phyloP scores from a whole-genome alignment of 2,329 filamentous ascomycete genomes.

The Albophoma yamanashiensis region DNA sequence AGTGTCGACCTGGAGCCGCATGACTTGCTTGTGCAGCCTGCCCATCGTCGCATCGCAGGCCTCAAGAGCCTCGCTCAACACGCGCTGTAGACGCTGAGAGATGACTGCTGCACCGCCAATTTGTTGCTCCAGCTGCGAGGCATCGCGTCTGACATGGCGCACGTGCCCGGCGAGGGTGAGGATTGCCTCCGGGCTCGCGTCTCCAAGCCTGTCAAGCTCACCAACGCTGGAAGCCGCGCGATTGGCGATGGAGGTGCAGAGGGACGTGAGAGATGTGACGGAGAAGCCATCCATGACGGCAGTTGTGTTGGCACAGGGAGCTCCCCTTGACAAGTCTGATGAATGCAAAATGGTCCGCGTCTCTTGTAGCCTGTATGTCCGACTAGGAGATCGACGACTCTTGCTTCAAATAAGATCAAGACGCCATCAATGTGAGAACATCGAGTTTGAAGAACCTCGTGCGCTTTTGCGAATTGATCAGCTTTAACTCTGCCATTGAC shows the following conservation, averaged over 20 bases:
- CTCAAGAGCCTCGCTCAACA: constrained; percentile 14
- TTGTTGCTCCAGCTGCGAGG: constrained; percentile 10
- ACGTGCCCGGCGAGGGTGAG: neutral
- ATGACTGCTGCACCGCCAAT: constrained; percentile 14
- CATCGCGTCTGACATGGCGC: neutral
- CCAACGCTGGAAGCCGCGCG: constrained; percentile 15
- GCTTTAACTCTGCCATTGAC: neutral
- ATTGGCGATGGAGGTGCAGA: constrained; percentile 19
- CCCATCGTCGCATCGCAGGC: constrained; percentile 18
- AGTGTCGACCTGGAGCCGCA: constrained; percentile 17
- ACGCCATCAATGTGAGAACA: too few relatives aligned
- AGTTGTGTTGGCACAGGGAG: neutral
- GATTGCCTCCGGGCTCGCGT: neutral
- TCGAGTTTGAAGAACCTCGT: too few relatives aligned
- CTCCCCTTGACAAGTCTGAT: neutral
- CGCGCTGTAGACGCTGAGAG: constrained; percentile 17
- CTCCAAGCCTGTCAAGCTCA: constrained; percentile 9
- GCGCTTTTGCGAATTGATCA: neutral
- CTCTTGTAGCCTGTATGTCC: too few relatives aligned
- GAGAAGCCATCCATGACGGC: constrained; percentile 22
- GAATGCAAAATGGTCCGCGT: neutral
- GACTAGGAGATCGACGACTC: too few relatives aligned
- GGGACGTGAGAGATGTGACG: constrained; percentile 19
- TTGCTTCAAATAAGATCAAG: neutral
- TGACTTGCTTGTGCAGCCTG: constrained; percentile 21